Conservation (phyloP, 306 rosid genomes). For the Cucumis melo region DNA sequence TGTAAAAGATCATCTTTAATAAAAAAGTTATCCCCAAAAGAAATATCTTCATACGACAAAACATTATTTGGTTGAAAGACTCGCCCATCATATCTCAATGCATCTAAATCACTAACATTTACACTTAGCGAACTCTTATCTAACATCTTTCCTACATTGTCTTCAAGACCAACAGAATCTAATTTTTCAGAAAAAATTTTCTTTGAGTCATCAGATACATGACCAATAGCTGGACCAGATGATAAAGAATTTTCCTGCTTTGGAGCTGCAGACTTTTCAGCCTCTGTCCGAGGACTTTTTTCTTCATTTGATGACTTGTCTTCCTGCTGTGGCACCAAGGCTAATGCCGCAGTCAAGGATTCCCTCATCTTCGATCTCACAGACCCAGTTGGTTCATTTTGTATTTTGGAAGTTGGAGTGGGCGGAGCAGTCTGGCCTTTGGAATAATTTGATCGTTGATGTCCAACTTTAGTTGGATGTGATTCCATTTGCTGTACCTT, state of each 20-base stretch:
- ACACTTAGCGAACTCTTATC: slow-evolving; percentile 16
- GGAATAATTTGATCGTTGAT: slow-evolving; percentile 38
- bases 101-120: slow-evolving; percentile 14
- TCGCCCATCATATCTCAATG: slow-evolving; percentile 23
- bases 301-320: slow-evolving; percentile 14
- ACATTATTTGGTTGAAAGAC: slow-evolving; percentile 47
- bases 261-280: slow-evolving; percentile 13
- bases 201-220: slow-evolving; percentile 15
- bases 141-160: slow-evolving; percentile 14
- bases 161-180: slow-evolving; percentile 18
- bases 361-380: slow-evolving; percentile 98
- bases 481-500: slow-evolving; percentile 39
- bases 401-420: slow-evolving; percentile 43
- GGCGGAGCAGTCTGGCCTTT: slow-evolving; percentile 32
- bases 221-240: slow-evolving; percentile 20
- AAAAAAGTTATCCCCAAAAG: slow-evolving; percentile 58
- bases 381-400: slow-evolving; percentile 54
- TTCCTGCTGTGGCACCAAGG: slow-evolving; percentile 45
- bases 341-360: slow-evolving; percentile 64
- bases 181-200: slow-evolving; percentile 10
- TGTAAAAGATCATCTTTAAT: slow-evolving; percentile 88
- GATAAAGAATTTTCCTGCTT: slow-evolving; percentile 21
- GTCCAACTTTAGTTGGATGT: slow-evolving; percentile 35
- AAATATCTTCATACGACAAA: slow-evolving; percentile 56
- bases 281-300: slow-evolving; percentile 20